Percentiles rank a stretch among this genome's conserved stretches.
Evolutionary conservation across 1,139 yeast species (phyloP).

Genomic region (Magnusiomyces clavatus): DNA sequence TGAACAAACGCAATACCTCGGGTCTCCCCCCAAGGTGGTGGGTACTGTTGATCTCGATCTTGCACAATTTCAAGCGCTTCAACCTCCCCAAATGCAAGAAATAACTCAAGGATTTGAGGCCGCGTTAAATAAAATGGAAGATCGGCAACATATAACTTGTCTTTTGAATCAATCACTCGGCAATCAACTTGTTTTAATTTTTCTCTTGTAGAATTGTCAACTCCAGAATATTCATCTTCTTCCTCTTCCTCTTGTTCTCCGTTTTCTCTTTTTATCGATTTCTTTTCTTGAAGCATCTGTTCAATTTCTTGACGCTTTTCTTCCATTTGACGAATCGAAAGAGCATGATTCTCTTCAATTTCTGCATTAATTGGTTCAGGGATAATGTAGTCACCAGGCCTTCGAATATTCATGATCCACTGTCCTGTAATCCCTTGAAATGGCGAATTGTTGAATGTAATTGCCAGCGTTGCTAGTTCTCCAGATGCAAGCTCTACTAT

Average conservation of each 20-base stretch:
- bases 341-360: not conserved
- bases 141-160: constrained; percentile 36
- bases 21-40: constrained; percentile 27
- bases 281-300: not conserved
- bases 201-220: not conserved
- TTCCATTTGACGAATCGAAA: too few species aligned
- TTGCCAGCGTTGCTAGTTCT: constrained; percentile 52
- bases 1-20: constrained; percentile 42
- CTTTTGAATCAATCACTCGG: constrained; percentile 20
- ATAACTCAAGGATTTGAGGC: constrained; percentile 33
- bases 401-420: constrained; percentile 31
- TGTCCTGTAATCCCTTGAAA: constrained; percentile 24
- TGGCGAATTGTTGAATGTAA: constrained; percentile 39
- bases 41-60: constrained; percentile 25
- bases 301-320: too few species aligned
- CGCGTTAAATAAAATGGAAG: constrained; percentile 36
- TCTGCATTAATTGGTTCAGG: constrained; percentile 18
- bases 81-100: constrained; percentile 35
- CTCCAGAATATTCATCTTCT: constrained; percentile 16
- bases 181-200: not conserved
- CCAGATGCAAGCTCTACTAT: constrained; percentile 48
- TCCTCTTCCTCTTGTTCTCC: constrained; percentile 17
- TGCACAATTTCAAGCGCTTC: constrained; percentile 29
- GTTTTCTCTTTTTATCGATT: not conserved
- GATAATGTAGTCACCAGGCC: constrained; percentile 62